Evolutionary conservation across 306 rosid species (phyloP), one percentile per base, ranked within the genome.

Genomic region (Cercis canadensis): DNA sequence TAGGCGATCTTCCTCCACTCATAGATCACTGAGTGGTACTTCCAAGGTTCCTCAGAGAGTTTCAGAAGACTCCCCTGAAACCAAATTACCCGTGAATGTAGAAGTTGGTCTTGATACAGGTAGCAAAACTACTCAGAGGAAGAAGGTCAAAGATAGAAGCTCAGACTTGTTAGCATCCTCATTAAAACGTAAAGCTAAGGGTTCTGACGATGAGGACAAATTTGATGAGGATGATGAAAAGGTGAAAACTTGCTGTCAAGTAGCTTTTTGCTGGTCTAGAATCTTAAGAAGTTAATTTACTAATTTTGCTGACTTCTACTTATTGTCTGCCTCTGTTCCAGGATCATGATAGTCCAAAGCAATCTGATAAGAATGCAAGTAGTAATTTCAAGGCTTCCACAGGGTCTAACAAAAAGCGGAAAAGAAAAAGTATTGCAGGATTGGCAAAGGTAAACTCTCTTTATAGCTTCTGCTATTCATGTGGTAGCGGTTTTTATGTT

Each of bases 381-480:
- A 83, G 62, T 63, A 79, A 73, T 69, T 60, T 73, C 80, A 83
- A 80, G 81, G 61, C 84, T 61, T 75, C 94, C 50, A 41, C 65
- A 14, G 89, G 77, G 56, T 52, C 86, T 69, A 57, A 43, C 44
- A 89, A 85, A 76, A 94, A 84, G 77, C 76, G 57, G 67, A 91
- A 89, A 85, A 87, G 94, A 82, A 86, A 80, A 81, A 85, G 85
- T 62, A 68, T 78, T 68, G 37, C 89, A 16, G 96, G 90, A 59
- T 72, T 88, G 75, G 71, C 91, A 34, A 94, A 81, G 97, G 99
- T 94, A 68, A 76, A 72, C 65, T 71, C 49, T 65, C 69, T n/a
- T n/a, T 47, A 57, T 32, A 55, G 24, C 77, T 79, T 64, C 65
- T 68, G n/a, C 11, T 18, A 49, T 69, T 47, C 40, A 56, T 69